phyloP scores from a whole-genome alignment of 208 protist genomes.

The Trypanosoma conorhini region DNA sequence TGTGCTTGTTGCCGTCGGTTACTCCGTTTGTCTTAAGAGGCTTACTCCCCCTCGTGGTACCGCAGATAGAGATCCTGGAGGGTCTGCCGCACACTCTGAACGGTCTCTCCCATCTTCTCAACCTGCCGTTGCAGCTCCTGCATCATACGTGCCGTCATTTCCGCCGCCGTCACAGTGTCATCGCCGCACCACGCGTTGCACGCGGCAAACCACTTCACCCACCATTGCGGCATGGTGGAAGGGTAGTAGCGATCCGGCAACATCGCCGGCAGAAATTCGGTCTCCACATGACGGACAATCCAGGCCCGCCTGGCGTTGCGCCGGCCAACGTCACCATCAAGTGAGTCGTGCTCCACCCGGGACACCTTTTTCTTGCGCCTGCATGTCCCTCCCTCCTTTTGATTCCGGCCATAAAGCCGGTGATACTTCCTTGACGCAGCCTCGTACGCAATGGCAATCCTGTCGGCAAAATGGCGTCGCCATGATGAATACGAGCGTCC shows the following conservation, averaged over 20 bases:
- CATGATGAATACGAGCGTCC: slow-evolving; percentile 27
- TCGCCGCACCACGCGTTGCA: slow-evolving; percentile 28
- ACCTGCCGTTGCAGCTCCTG: slow-evolving; percentile 10
- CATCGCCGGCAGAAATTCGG: slow-evolving; percentile 19
- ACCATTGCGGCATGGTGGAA: slow-evolving; percentile 29
- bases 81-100: slow-evolving; percentile 7
- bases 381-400: not conserved
- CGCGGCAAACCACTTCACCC: slow-evolving; percentile 25
- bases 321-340: not conserved
- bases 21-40: no score
- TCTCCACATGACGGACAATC: slow-evolving; percentile 25
- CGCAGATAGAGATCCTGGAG: not conserved
- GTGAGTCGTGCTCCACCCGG: not conserved
- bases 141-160: slow-evolving; percentile 25
- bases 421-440: slow-evolving; percentile 5
- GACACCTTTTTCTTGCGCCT: not conserved
- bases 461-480: slow-evolving; percentile 16
- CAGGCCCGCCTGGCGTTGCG: slow-evolving; percentile 18
- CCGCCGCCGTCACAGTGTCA: slow-evolving; percentile 15
- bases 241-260: slow-evolving; percentile 34
- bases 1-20: not conserved
- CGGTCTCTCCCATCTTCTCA: not conserved
- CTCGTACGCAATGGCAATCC: slow-evolving; percentile 16
- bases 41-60: not conserved
- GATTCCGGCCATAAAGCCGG: not conserved